Percentiles rank a stretch among this genome's conserved stretches.
Conservation (phyloP, 768 basidiomycete species). For the Leucogyrophana mollusca region DNA sequence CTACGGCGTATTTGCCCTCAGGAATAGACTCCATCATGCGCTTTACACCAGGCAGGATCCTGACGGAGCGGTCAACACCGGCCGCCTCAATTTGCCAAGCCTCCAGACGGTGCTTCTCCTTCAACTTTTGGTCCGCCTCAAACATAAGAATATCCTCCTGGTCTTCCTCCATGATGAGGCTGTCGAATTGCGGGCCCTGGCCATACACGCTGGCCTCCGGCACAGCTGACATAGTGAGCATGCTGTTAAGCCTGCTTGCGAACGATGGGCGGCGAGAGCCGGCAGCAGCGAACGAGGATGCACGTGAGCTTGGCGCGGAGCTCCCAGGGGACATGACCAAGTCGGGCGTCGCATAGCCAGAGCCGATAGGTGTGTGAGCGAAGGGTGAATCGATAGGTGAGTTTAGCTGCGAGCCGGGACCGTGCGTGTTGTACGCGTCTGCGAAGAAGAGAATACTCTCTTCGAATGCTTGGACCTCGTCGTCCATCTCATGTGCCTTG, state of each 20-base stretch:
- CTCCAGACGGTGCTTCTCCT: constrained; percentile 32
- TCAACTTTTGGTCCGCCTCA: constrained; percentile 23
- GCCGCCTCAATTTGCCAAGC: constrained; percentile 59
- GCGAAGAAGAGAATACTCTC: constrained; percentile 64
- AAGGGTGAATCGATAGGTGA: constrained; percentile 17
- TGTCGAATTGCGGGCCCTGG: constrained; percentile 22
- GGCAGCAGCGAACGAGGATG: constrained; percentile 36
- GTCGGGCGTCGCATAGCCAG: constrained; percentile 42
- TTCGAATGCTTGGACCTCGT: constrained; percentile 60
- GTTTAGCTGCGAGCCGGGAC: constrained; percentile 32
- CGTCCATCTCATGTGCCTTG: constrained; percentile 53
- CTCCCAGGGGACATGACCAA: constrained; percentile 31
- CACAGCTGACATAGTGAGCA: constrained; percentile 37
- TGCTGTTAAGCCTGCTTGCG: constrained; percentile 37
- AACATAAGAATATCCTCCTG: constrained; percentile 30
- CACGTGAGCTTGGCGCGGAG: constrained; percentile 43
- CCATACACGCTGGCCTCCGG: constrained; percentile 25
- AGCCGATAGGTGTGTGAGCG: constrained; percentile 20
- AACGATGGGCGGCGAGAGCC: constrained; percentile 48
- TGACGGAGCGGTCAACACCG: constrained; percentile 59
- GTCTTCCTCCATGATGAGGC: constrained; percentile 33
- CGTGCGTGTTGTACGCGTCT: constrained; percentile 51
- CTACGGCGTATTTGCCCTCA: constrained; percentile 64
- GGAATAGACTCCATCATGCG: constrained; percentile 66
- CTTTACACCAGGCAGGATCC: constrained; percentile 69